phyloP scores from a whole-genome alignment of 2,329 filamentous ascomycete genomes.

The Graphilbum sp. region DNA sequence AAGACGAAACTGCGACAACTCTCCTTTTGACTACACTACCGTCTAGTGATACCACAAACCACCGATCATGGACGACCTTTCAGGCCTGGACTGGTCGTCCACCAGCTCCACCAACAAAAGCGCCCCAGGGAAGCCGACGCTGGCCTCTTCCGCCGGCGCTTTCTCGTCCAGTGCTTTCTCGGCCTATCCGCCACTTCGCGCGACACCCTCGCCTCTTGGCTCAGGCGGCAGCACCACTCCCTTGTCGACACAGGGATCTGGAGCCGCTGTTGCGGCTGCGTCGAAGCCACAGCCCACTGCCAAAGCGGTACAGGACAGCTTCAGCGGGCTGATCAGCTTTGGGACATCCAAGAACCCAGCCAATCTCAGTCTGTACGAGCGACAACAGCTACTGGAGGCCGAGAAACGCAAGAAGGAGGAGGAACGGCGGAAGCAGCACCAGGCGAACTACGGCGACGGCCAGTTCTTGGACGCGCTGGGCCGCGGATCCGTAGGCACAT shows the following conservation, averaged over 20 bases:
- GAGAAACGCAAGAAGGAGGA: conserved; percentile 59
- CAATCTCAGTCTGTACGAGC: conserved; percentile 64
- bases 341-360: conserved; percentile 38
- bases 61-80: conserved; percentile 43
- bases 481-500: conserved; percentile 27
- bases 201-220: conserved; percentile 36
- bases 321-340: conserved; percentile 58
- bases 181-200: conserved; percentile 33
- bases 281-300: conserved; percentile 17
- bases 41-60: background rate
- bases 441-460: conserved; percentile 61
- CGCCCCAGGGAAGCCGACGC: conserved; percentile 6
- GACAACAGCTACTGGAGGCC: conserved; percentile 49
- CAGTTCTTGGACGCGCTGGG: conserved; percentile 60
- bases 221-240: conserved; percentile 39
- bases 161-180: conserved; percentile 20
- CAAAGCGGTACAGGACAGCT: conserved; percentile 52
- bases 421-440: conserved; percentile 53
- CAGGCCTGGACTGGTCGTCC: conserved; percentile 41
- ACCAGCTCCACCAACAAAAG: conserved; percentile 16
- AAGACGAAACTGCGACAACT: too few relatives aligned
- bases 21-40: background rate
- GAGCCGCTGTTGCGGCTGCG: conserved; percentile 24
- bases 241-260: conserved; percentile 31
- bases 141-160: conserved; percentile 18